Conservation (phyloP, 1,139 yeast species). For the Scheffersomyces insectosa region DNA sequence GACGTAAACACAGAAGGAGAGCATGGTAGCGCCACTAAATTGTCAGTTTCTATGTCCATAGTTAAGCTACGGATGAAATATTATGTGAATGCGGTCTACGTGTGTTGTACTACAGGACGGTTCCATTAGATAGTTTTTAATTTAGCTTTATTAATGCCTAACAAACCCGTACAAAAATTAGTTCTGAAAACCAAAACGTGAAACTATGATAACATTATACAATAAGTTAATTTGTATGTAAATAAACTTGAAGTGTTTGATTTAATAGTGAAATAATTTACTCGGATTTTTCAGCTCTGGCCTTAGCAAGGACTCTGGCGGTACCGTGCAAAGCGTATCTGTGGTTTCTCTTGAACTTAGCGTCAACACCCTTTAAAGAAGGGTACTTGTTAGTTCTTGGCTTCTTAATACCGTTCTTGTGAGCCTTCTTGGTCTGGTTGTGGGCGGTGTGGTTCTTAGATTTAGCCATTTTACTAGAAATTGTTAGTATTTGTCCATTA, state of each 20-base stretch:
- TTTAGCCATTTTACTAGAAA: slow-evolving; percentile 72
- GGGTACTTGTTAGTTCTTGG: slow-evolving; percentile 98
- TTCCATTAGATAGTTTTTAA: too few relatives aligned
- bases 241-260: not conserved
- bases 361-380: slow-evolving; percentile 97
- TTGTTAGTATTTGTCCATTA: slow-evolving; percentile 27
- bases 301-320: slow-evolving; percentile 87
- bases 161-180: slow-evolving; percentile 12
- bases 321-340: slow-evolving; percentile 98
- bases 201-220: slow-evolving; percentile 20
- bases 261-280: slow-evolving; percentile 7
- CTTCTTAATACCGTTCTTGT: slow-evolving; percentile 99
- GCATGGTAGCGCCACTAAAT: too few relatives aligned
- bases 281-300: slow-evolving; percentile 48
- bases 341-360: slow-evolving; percentile 99
- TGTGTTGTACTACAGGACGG: too few relatives aligned
- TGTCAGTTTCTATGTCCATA: too few relatives aligned
- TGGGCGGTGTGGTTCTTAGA: slow-evolving; percentile 99
- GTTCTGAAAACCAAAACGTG: slow-evolving; percentile 15
- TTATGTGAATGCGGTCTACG: too few relatives aligned
- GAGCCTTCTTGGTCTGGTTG: slow-evolving; percentile 99
- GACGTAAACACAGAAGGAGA: too few relatives aligned
- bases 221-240: slow-evolving; percentile 5
- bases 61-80: too few relatives aligned
- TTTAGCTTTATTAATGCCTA: slow-evolving; percentile 16